A percentile compares a stretch with the other conserved stretches of the same genome.
Conservation (phyloP, 164 flowering plant genomes). For the Hamamelis virginiana region DNA sequence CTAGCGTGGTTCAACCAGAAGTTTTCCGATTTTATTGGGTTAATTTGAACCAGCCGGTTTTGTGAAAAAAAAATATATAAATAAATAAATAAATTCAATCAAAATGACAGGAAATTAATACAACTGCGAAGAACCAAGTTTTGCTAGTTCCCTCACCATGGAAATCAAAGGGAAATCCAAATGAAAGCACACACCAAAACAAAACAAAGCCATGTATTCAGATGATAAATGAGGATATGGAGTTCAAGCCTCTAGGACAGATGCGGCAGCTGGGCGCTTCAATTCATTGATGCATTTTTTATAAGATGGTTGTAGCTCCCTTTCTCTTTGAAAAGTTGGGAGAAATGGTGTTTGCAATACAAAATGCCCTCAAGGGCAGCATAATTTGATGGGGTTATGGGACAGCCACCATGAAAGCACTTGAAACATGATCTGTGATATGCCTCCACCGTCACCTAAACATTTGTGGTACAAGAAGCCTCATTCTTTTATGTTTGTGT, state of each 20-base stretch:
- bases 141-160: not conserved
- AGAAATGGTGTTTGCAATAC: conserved; percentile 98
- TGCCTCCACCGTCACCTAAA: conserved; percentile 57
- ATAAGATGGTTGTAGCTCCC: conserved; percentile 94
- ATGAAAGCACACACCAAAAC: conserved; percentile 12
- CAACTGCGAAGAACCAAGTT: conserved; percentile 9
- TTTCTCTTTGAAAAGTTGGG: conserved; percentile 97
- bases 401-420: no score
- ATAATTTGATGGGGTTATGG: no score
- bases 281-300: conserved; percentile 83
- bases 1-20: no score
- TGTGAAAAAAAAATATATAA: no score
- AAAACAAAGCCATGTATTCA: conserved; percentile 9
- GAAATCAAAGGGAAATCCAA: no score
- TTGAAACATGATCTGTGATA: conserved; percentile 97
- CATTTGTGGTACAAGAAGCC: not conserved
- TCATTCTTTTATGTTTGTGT: no score
- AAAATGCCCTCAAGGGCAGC: no score
- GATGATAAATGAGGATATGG: not conserved
- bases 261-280: conserved; percentile 56
- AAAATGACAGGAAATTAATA: no score
- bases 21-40: no score
- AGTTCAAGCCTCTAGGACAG: conserved; percentile 54
- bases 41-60: no score
- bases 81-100: no score